Base-by-base conservation (phyloP, 2,329 filamentous ascomycete species). In the Phaeomoniella chlamydospora region DNA sequence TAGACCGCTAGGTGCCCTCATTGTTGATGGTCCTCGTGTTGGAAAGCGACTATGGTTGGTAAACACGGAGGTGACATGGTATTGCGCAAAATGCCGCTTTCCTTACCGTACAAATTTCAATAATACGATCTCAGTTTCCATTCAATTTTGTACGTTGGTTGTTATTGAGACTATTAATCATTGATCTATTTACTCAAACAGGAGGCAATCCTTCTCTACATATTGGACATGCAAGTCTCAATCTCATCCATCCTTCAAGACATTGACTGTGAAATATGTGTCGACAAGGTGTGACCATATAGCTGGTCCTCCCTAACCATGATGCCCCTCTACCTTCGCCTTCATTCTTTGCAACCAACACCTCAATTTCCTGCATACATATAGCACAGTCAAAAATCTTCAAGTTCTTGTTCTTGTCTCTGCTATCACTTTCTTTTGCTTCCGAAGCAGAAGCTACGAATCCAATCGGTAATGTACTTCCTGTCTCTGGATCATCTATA, bases 241-340 rank as follows among this genome's bases (percentile, higher is more conserved):
- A 86, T 52, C 83, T 72, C 81, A 98, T 90, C 90, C 90, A 96
- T 29, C 85, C 86, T 60, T 96, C 88, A 46, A 98, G 62, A 57
- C 90, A 98, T 18, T 70, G 66, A 38, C 78, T 90, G 54, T 98
- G 90, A 55, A 98, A 98, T 34, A 96, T 86, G 61, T 98, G 90
- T 37, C 87, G 68, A 57, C 90, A 98, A 33, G 90, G 90, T 39
- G 90, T 98, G 15, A 96, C 84, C 90, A 98, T 98, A 59, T 96
- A 96, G 47, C 73, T 68, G 34, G 87, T 72, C 41, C 88, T 68
- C 18, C 82, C 81, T 45, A 96, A 67, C 37, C 94, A 72, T 18
- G 52, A 4, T 3, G 41, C 37, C 14, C 58, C 12, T 59, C 44
- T 34, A 61, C 54, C 15, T 52, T 49, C 48, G 50, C 63, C 39